Evolutionary conservation across 2,329 filamentous ascomycete genomes (phyloP), one percentile per base, ranked within the genome.

Genomic region (Emericellopsis atlantica): DNA sequence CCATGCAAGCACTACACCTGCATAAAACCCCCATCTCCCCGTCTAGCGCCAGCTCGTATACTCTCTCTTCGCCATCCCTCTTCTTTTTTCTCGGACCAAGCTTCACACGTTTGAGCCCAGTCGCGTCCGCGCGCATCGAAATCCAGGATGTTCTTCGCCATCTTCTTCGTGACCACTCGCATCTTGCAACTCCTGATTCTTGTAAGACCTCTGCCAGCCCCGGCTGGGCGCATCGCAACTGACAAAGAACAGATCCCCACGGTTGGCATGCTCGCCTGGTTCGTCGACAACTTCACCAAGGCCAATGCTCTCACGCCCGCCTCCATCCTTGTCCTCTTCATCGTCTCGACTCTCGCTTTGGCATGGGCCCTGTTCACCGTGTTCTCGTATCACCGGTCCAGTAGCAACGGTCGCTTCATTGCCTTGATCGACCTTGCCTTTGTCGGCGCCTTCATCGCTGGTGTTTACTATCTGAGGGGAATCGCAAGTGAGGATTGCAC

Each of bases 401-500:
- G 65, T 37, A 57, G 64, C 49, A 79, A 81, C 61, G 70, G 76
- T n/a, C 62, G 62, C 46, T 79, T 80, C 58, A 72, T 82, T 45
- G 62, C 68, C 41, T 49, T 80, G 45, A 50, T 81, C 56, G 78
- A 82, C 57, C 59, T 80, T 11, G 62, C 59, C 51, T 78, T 83
- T 53, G 64, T 80, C 44, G 78, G 76, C 48, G 74, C 75, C 43
- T 68, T 82, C 51, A 80, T 82, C 52, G 77, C 72, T 32, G 73
- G 58, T 49, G 74, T 79, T 43, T 79, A 73, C 59, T 65, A 66
- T 48, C 65, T 81, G 39, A 70, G 76, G 49, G 70, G 66, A 52
- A 76, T 81, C 54, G 59, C 72, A 14, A 54, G 67, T 44, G 74
- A 76, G 42, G 70, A 87, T 66, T 96, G 90, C 71, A 64, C 74